Percentiles rank a stretch among this genome's conserved stretches.
Conservation (phyloP, 2,329 filamentous ascomycete species). For the Exophiala alcalophila region DNA sequence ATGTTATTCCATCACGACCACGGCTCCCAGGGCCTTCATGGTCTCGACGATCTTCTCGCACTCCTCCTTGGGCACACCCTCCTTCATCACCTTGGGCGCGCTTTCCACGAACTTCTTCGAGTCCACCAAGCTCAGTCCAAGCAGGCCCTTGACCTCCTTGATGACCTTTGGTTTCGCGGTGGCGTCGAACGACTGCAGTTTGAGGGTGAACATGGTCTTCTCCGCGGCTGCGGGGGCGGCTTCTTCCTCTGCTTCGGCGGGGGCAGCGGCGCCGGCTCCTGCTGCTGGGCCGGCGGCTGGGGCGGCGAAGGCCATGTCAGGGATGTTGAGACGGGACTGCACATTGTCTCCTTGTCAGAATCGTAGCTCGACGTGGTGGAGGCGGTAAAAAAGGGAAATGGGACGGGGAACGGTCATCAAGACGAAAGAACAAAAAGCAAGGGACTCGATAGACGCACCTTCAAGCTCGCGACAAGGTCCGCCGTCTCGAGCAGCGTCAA, state of each 20-base stretch:
- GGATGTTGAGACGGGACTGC: constrained; percentile 92
- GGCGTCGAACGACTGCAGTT: constrained; percentile 86
- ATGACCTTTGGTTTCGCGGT: constrained; percentile 96
- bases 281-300: constrained; percentile 64
- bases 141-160: constrained; percentile 97
- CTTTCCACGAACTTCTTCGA: constrained; percentile 99
- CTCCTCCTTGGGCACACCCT: constrained; percentile 97
- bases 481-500: constrained; percentile 97
- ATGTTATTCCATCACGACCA: constrained; percentile 88
- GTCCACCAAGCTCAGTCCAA: constrained; percentile 94
- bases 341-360: no score
- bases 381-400: no score
- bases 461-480: constrained; percentile 88
- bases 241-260: constrained; percentile 69
- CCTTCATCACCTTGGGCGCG: constrained; percentile 97
- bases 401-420: no score
- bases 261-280: constrained; percentile 56
- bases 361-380: no score
- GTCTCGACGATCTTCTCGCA: constrained; percentile 96
- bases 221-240: constrained; percentile 83
- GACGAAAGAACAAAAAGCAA: no score
- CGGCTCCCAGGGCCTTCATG: constrained; percentile 88
- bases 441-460: no score
- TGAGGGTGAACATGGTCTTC: constrained; percentile 96
- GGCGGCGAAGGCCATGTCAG: constrained; percentile 93